Evolutionary conservation across 208 protist genomes (phyloP).

Genomic region (Naegleria fowleri): DNA sequence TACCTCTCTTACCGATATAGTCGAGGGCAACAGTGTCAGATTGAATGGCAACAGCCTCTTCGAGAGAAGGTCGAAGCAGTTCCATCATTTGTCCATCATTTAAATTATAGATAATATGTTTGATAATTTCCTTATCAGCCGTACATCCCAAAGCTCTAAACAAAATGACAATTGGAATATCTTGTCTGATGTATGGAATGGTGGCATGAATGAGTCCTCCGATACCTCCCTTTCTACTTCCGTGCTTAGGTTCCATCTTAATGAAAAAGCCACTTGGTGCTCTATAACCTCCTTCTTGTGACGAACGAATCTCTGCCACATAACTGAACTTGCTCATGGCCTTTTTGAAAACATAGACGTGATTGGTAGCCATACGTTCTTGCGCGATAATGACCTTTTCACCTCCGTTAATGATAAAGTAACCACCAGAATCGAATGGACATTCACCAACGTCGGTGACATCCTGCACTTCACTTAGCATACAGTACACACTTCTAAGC

Average conservation of each 20-base stretch:
- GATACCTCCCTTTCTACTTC: too few species aligned
- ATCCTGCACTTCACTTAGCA: constrained; percentile 57
- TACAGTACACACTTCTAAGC: constrained; percentile 82
- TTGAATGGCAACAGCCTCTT: constrained; percentile 68
- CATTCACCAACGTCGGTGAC: constrained; percentile 79
- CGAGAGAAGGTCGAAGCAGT: constrained; percentile 87
- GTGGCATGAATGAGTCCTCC: constrained; percentile 53
- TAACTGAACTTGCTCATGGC: constrained; percentile 74
- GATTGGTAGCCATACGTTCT: constrained; percentile 80
- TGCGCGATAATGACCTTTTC: constrained; percentile 92
- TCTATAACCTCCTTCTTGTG: constrained; percentile 67
- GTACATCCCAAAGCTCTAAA: constrained; percentile 93
- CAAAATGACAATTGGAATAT: constrained; percentile 88
- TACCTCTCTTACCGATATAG: constrained; percentile 88
- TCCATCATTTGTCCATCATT: constrained; percentile 78
- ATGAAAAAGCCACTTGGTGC: constrained; percentile 80
- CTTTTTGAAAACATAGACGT: constrained; percentile 90
- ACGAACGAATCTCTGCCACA: constrained; percentile 90
- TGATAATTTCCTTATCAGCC: constrained; percentile 89
- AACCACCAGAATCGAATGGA: constrained; percentile 87
- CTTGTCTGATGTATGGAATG: constrained; percentile 72
- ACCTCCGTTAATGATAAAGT: constrained; percentile 95
- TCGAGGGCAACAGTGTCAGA: constrained; percentile 76
- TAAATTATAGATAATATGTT: constrained; percentile 81
- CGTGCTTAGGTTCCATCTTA: background rate